These are phyloP conservation scores for Podaxis pistillaris DNA, from an alignment of 768 basidiomycete genomes.

Conservation along the genomic window DNA sequence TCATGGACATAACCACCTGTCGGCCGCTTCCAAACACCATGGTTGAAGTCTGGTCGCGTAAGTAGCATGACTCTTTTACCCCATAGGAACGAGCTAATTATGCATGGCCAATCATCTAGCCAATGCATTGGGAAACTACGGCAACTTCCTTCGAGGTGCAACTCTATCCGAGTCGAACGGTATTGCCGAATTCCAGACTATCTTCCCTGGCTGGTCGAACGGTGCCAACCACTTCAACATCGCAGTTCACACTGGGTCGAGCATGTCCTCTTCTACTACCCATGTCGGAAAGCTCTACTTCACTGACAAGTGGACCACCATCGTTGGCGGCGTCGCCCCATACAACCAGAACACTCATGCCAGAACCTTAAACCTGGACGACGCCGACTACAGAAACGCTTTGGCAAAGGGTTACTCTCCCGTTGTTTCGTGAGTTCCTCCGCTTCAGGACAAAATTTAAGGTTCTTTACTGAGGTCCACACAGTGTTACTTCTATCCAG, in stretches of 20 bases:
- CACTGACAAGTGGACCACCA: slow-evolving; percentile 32
- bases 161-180: slow-evolving; percentile 30
- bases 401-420: slow-evolving; percentile 26
- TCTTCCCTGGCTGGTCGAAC: slow-evolving; percentile 34
- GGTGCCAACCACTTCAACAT: slow-evolving; percentile 37
- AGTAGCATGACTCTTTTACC: slow-evolving; percentile 8
- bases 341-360: slow-evolving; percentile 31
- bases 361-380: slow-evolving; percentile 28
- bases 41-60: slow-evolving; percentile 37
- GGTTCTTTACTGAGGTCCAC: not conserved
- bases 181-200: slow-evolving; percentile 37
- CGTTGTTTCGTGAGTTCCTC: slow-evolving; percentile 24
- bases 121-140: slow-evolving; percentile 34
- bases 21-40: slow-evolving; percentile 34
- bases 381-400: slow-evolving; percentile 26
- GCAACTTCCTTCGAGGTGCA: slow-evolving; percentile 36
- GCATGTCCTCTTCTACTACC: slow-evolving; percentile 22
- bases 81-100: not conserved
- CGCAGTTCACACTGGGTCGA: slow-evolving; percentile 29
- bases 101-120: slow-evolving; percentile 19
- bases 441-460: not conserved
- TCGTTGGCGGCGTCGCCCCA: slow-evolving; percentile 25
- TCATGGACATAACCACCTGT: slow-evolving; percentile 40
- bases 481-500: slow-evolving; percentile 11
- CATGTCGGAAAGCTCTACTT: slow-evolving; percentile 42